These are phyloP conservation scores for Hemerocallis citrina DNA, from an alignment of 106 monocot species.

Conservation along the genomic window DNA sequence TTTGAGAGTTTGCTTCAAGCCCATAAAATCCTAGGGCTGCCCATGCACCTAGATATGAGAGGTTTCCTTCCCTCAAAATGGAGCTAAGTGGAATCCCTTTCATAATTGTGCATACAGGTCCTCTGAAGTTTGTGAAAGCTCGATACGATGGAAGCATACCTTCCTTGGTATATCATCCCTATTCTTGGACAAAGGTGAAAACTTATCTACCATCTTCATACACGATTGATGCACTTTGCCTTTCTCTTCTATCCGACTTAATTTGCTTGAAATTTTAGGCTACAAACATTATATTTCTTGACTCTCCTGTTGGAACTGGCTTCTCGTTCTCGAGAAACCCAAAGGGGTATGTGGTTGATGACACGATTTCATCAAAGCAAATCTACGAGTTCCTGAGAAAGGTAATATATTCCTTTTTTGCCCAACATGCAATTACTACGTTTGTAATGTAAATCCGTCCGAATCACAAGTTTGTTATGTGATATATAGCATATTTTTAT, in stretches of 20 bases:
- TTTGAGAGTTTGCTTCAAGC: too few relatives aligned
- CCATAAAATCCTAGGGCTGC: too few relatives aligned
- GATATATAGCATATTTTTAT: too few relatives aligned
- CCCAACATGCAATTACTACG: too few relatives aligned
- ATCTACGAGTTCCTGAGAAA: conserved; percentile 32
- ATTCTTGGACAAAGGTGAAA: conserved; percentile 55
- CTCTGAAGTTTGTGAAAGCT: conserved; percentile 17
- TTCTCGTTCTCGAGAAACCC: conserved; percentile 48
- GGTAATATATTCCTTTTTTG: too few relatives aligned
- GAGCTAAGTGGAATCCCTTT: too few relatives aligned
- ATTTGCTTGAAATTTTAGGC: conserved; percentile 12
- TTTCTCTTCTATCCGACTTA: not conserved
- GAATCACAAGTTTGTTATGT: too few relatives aligned
- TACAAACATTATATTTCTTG: conserved; percentile 44
- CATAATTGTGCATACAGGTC: too few relatives aligned
- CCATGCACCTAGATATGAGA: too few relatives aligned
- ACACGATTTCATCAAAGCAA: conserved; percentile 13
- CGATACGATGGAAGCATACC: conserved; percentile 39
- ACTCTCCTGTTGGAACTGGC: conserved; percentile 54
- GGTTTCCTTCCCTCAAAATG: too few relatives aligned
- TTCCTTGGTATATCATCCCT: conserved; percentile 18
- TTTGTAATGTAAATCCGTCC: too few relatives aligned
- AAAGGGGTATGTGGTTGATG: conserved; percentile 24
- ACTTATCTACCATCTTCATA: not conserved
- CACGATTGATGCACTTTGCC: not conserved